Conservation (phyloP, 768 basidiomycete species). For the Auricularia sp. region DNA sequence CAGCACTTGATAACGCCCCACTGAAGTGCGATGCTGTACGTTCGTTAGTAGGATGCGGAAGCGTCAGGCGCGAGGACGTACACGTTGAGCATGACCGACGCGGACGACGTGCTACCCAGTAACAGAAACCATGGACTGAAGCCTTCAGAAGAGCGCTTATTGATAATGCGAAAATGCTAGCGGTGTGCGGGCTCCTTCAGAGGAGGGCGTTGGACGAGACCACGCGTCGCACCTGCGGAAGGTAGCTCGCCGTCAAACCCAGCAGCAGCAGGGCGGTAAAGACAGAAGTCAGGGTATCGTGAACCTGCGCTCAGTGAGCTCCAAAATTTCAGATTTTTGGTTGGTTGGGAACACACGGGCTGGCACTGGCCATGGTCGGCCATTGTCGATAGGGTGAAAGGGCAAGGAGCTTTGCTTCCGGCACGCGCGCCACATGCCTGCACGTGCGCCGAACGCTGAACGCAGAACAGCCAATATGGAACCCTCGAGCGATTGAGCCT, state of each 20-base stretch:
- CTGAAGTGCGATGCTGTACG: slow-evolving; percentile 66
- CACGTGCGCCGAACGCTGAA: not conserved
- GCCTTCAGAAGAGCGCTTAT: slow-evolving; percentile 69
- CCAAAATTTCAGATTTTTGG: not conserved
- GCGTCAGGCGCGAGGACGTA: slow-evolving; percentile 22
- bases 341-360: not conserved
- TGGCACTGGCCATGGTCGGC: not conserved
- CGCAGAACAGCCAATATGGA: slow-evolving; percentile 67
- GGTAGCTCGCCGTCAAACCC: slow-evolving; percentile 73
- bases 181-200: not conserved
- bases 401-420: not conserved
- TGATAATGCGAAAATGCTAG: slow-evolving; percentile 74
- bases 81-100: slow-evolving; percentile 81
- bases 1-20: slow-evolving; percentile 80
- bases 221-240: slow-evolving; percentile 57
- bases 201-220: slow-evolving; percentile 17
- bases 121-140: slow-evolving; percentile 88
- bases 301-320: slow-evolving; percentile 33
- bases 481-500: too few relatives aligned
- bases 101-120: slow-evolving; percentile 75
- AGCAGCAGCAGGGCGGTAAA: slow-evolving; percentile 54
- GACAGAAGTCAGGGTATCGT: slow-evolving; percentile 60
- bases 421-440: not conserved
- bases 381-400: not conserved
- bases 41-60: slow-evolving; percentile 1